Evolutionary conservation across 2,329 filamentous ascomycete genomes (phyloP), one percentile per base, ranked within the genome.

Genomic region (Ophiobolus disseminans): DNA sequence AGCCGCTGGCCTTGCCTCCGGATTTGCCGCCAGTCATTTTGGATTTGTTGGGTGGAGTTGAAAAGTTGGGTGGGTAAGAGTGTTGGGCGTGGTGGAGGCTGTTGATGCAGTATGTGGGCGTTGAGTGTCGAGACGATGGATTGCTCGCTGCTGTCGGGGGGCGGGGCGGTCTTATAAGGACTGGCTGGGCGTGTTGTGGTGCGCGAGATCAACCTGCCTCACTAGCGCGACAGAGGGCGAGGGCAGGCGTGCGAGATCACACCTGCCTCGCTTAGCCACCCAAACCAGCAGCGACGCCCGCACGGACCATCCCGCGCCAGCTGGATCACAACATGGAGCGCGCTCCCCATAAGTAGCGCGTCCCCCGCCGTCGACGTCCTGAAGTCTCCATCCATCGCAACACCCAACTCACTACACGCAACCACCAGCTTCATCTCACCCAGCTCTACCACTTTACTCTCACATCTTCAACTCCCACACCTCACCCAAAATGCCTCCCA

Each of bases 21-120:
- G 93, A 97, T 83, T 99, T 99, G 81, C 94, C 93, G 86, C 93
- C 93, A 91, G 94, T 96, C 94, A 99, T 99, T 89, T 90, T 97
- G 88, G 85, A 75, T 62, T 76, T 72, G 69, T 72, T 76, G 72
- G 63, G 73, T 69, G 66, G 61, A 63, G 60, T 66, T 58, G 56
- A 57, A 55, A 53, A 54, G 47, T 22, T 48, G 37, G 40, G 42
- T 67, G 43, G 50, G 53, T 51, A 42, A 48, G 49, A 48, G 53
- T 43, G 50, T 31, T 39, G 56, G 36, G 47, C 43, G 59, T 51
- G 53, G 55, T 58, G 62, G 45, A n/a, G n/a, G 58, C 43, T 55
- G 58, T 66, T 65, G 66, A 62, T 30, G 41, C 20, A 28, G 10
- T 30, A 31, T 41, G 61, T 58, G 53, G 60, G 58, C 62, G 64